These are phyloP conservation scores for Lipomyces anomalus DNA, from an alignment of 805 yeast species.

Conservation along the genomic window DNA sequence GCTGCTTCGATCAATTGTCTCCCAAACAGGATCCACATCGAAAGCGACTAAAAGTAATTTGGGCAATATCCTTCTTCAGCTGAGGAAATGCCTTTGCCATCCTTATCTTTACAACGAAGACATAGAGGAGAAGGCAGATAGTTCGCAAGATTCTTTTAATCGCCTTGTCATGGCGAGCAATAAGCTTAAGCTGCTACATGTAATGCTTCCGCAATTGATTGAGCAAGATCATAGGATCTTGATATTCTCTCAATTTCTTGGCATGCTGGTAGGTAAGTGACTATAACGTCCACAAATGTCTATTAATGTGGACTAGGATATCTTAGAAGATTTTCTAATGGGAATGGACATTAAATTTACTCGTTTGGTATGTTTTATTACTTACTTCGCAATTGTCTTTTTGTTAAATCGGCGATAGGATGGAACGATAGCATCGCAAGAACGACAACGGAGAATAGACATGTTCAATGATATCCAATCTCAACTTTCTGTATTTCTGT, in stretches of 20 bases:
- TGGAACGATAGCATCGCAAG: constrained; percentile 61
- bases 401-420: constrained; percentile 39
- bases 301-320: constrained; percentile 62
- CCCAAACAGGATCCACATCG: constrained; percentile 34
- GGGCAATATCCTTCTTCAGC: constrained; percentile 69
- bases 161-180: constrained; percentile 73
- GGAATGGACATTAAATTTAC: constrained; percentile 33
- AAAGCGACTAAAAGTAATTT: constrained; percentile 48
- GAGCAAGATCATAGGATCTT: constrained; percentile 56
- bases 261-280: constrained; percentile 55
- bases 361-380: constrained; percentile 5
- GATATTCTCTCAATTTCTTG: constrained; percentile 79
- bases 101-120: constrained; percentile 81
- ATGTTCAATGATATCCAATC: constrained; percentile 40
- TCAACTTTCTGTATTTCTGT: constrained; percentile 50
- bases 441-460: constrained; percentile 58
- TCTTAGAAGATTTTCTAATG: constrained; percentile 74
- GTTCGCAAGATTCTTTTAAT: constrained; percentile 58
- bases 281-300: neutral
- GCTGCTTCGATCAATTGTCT: constrained; percentile 48
- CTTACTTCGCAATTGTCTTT: neutral
- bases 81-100: constrained; percentile 81
- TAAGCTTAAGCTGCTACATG: constrained; percentile 72
- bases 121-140: constrained; percentile 54
- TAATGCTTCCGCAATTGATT: constrained; percentile 35